Evolutionary conservation across 2,329 filamentous ascomycete genomes (phyloP), one percentile per base, ranked within the genome.

Genomic region (Curvularia verruculosa): DNA sequence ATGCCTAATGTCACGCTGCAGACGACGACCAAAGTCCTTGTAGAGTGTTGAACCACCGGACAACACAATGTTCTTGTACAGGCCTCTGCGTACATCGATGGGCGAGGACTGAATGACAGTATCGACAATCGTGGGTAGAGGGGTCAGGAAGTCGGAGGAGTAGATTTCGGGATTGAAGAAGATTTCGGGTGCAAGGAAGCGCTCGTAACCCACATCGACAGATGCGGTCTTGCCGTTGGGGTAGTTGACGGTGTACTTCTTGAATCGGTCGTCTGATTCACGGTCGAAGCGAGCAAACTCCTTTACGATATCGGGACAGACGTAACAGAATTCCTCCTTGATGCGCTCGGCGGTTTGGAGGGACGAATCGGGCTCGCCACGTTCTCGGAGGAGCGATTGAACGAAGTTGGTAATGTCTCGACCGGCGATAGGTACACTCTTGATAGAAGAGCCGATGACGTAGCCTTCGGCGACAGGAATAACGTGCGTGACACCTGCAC

Each of bases 121-220:
- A 75, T 99, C 95, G 60, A 99, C 96, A 49, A 99, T 95, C 49
- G 86, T 90, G 23, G 95, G 95, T 8, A 99, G 85, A 13, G 95
- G 95, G 12, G 95, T 99, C 65, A 99, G 82, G 83, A 99, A 99
- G 76, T 99, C 95, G 66, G 94, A 98, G 60, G 92, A 96, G 84
- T 98, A 98, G 72, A 99, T 99, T 81, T 99, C 95, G 28, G 95
- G 95, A 80, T 99, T 99, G 87, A 99, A 99, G 81, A 99, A 99
- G 74, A 99, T 99, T 78, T 99, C 95, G 23, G 96, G 96, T 2
- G 95, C 95, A 58, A 99, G 84, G 84, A 99, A 99, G 31, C 95
- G 90, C 79, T 99, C 95, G 80, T 98, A 99, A 51, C 95, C 95
- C 51, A 99, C 91, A 71, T 99, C 96, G 45, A 99, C 92, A 1